Evolutionary conservation across 192 early-diverging fungal species (phyloP).

Genomic region (Rhizophagus prolifer): DNA sequence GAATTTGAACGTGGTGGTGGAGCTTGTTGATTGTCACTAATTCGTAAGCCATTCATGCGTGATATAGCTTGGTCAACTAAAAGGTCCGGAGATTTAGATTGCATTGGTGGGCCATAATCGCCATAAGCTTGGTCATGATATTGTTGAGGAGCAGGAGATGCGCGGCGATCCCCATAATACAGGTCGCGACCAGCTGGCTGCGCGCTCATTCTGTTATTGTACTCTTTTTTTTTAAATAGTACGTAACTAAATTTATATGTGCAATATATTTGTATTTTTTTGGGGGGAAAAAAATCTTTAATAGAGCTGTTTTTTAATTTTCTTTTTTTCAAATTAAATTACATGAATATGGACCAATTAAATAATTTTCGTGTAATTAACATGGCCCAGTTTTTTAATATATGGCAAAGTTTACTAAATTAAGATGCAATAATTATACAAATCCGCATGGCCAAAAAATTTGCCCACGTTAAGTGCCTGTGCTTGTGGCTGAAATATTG

Average conservation of each 20-base stretch:
- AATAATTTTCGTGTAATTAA: too few relatives aligned
- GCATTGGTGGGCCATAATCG: neutral
- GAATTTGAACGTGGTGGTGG: neutral
- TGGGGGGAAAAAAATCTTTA: too few relatives aligned
- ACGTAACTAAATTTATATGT: neutral
- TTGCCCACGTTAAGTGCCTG: too few relatives aligned
- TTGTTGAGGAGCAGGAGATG: neutral
- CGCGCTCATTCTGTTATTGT: neutral
- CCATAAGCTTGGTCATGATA: neutral
- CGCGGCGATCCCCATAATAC: conserved; percentile 6
- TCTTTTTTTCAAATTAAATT: too few relatives aligned
- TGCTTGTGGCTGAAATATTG: neutral
- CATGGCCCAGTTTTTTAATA: too few relatives aligned
- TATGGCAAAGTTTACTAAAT: too few relatives aligned
- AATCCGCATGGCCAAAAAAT: too few relatives aligned
- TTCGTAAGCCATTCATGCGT: neutral
- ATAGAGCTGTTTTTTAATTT: too few relatives aligned
- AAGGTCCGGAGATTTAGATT: neutral
- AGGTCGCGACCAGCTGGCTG: neutral
- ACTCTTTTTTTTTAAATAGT: neutral
- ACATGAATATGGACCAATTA: too few relatives aligned
- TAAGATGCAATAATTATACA: too few relatives aligned
- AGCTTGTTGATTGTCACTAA: neutral
- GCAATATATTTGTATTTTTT: too few relatives aligned
- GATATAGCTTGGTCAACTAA: neutral